Percentiles rank a stretch among this genome's conserved stretches.
phyloP scores from a whole-genome alignment of 169 alveolate genomes.

The Plasmodium sp. region DNA sequence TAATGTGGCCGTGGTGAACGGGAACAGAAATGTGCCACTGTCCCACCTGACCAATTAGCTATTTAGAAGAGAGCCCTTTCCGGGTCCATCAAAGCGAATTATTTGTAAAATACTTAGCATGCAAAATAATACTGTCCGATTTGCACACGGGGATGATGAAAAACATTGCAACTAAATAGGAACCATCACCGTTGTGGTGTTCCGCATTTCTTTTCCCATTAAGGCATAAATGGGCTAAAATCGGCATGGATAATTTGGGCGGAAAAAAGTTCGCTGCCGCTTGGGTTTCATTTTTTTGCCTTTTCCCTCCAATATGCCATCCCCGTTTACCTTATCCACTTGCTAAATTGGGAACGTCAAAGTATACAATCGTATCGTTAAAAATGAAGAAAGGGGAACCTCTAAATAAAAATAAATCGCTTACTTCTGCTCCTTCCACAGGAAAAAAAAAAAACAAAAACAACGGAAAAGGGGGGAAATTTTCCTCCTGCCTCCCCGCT shows the following conservation, averaged over 20 bases:
- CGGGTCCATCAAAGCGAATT: neutral
- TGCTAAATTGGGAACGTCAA: neutral
- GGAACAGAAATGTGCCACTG: neutral
- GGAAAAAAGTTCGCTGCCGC: neutral
- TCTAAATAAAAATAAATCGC: too few relatives aligned
- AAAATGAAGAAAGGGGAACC: neutral
- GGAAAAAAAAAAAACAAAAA: neutral
- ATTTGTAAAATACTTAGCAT: neutral
- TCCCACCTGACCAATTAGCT: neutral
- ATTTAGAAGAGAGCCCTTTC: neutral
- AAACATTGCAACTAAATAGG: neutral
- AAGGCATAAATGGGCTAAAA: neutral
- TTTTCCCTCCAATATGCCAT: neutral
- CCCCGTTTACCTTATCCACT: neutral
- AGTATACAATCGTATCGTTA: neutral
- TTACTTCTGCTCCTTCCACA: neutral
- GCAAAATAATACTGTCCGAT: neutral
- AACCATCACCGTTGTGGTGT: neutral
- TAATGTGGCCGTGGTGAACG: neutral
- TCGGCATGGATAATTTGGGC: neutral
- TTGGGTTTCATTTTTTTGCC: neutral
- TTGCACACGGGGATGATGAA: neutral
- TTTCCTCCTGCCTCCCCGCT: neutral
- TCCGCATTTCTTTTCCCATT: neutral
- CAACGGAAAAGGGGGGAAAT: neutral